Conservation (phyloP, 2,329 filamentous ascomycete genomes). For the Fusarium pseudonygamai region DNA sequence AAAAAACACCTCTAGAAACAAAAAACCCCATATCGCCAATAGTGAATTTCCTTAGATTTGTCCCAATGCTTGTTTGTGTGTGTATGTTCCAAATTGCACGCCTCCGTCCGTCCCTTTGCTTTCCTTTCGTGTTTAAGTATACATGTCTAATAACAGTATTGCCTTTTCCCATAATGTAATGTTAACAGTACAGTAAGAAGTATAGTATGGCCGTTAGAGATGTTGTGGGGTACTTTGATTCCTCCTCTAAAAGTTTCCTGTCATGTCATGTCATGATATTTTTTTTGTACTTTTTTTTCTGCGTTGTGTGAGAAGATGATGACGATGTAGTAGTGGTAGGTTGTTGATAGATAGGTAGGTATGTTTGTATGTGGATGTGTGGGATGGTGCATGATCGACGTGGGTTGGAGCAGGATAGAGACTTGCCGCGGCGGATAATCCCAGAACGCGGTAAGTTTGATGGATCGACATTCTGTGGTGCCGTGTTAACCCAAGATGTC, state of each 20-base stretch:
- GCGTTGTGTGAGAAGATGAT: not conserved
- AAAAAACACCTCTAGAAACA: constrained; percentile 20
- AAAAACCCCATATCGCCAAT: constrained; percentile 21
- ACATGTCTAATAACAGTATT: not conserved
- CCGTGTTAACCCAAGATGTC: constrained; percentile 36
- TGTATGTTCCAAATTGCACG: constrained; percentile 6
- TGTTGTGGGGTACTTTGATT: constrained; percentile 6
- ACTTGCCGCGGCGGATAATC: constrained; percentile 21
- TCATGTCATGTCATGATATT: constrained; percentile 1
- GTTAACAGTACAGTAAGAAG: constrained; percentile 20
- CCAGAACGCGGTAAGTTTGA: constrained; percentile 9
- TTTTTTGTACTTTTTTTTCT: not conserved
- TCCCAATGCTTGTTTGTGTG: constrained; percentile 21
- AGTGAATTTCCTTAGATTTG: constrained; percentile 6
- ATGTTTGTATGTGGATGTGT: not conserved
- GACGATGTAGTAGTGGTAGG: not conserved
- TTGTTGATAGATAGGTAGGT: not conserved
- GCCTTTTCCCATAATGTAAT: constrained; percentile 1
- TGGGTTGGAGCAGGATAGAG: constrained; percentile 14
- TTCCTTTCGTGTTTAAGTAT: not conserved
- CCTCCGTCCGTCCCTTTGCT: not conserved
- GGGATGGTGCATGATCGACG: constrained; percentile 18
- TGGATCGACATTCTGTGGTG: constrained; percentile 35
- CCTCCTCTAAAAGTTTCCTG: constrained; percentile 22
- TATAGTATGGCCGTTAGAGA: constrained; percentile 16